Evolutionary conservation across 2,329 filamentous ascomycete species (phyloP).

Genomic region (Pseudopithomyces maydicus): DNA sequence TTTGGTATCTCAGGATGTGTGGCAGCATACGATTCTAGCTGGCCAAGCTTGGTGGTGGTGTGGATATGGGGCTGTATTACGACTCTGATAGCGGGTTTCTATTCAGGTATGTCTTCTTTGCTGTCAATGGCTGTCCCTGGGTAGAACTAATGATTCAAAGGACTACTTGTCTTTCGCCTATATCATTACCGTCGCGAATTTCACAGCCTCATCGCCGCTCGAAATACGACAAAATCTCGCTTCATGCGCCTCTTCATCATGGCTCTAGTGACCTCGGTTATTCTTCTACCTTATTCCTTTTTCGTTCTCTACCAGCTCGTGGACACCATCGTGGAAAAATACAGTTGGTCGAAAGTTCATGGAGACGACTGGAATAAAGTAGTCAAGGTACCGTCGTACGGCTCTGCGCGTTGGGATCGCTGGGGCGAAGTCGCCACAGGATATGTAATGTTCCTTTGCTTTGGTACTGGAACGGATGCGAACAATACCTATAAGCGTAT

Average conservation of each 20-base stretch:
- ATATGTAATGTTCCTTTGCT: constrained; percentile 65
- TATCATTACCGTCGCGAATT: constrained; percentile 65
- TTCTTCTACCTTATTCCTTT: constrained; percentile 59
- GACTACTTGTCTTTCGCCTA: constrained; percentile 64
- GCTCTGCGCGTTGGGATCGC: constrained; percentile 57
- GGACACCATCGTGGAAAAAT: constrained; percentile 45
- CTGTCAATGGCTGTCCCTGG: neutral
- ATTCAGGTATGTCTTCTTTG: constrained; percentile 56
- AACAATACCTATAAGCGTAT: constrained; percentile 35
- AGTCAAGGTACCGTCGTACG: constrained; percentile 52
- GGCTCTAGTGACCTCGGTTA: constrained; percentile 54
- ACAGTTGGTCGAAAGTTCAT: constrained; percentile 61
- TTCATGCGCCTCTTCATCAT: constrained; percentile 67
- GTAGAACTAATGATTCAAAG: constrained; percentile 45
- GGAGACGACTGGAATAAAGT: constrained; percentile 56
- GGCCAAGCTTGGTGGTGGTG: constrained; percentile 60
- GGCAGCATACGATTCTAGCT: constrained; percentile 59
- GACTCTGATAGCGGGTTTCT: constrained; percentile 59
- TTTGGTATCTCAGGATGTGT: constrained; percentile 64
- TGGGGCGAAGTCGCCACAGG: constrained; percentile 63
- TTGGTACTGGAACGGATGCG: constrained; percentile 68
- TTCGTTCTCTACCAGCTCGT: constrained; percentile 52
- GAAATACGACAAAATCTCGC: constrained; percentile 61
- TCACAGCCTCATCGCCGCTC: constrained; percentile 58
- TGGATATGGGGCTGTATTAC: constrained; percentile 63